phyloP scores from a whole-genome alignment of 495 filamentous ascomycete species.

The Penicillium cinerascens region DNA sequence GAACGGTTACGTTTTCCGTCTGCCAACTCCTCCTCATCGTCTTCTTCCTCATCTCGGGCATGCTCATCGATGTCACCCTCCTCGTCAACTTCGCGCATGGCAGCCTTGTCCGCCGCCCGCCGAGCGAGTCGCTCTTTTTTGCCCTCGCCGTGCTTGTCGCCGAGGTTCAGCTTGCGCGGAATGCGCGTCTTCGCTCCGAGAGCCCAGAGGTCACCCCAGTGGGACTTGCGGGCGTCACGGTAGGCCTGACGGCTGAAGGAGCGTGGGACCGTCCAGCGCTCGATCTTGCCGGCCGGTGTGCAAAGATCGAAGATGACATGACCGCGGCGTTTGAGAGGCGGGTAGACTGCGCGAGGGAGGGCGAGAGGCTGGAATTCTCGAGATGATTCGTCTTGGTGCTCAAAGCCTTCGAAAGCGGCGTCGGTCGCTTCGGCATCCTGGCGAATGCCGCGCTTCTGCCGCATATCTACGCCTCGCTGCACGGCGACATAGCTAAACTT shows the following conservation, averaged over 20 bases:
- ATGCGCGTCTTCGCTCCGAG: conserved; percentile 87
- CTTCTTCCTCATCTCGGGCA: conserved; percentile 26
- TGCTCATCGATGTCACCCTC: conserved; percentile 15
- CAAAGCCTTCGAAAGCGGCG: conserved; percentile 50
- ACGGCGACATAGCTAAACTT: conserved; percentile 85
- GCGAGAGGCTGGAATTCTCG: conserved; percentile 54
- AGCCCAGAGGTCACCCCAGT: conserved; percentile 95
- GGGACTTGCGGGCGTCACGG: conserved; percentile 83
- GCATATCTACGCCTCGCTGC: conserved; percentile 66
- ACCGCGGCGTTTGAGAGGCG: conserved; percentile 79
- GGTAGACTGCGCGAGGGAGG: conserved; percentile 72
- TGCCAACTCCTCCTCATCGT: conserved; percentile 8
- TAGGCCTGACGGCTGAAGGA: conserved; percentile 77
- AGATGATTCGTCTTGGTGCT: conserved; percentile 23
- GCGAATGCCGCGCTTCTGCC: conserved; percentile 34
- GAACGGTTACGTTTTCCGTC: conserved; percentile 1
- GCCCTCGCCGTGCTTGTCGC: conserved; percentile 54
- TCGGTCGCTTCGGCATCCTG: conserved; percentile 45
- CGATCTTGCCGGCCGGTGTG: conserved; percentile 79
- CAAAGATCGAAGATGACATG: conserved; percentile 90
- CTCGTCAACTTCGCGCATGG: conserved; percentile 22
- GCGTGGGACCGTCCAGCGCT: conserved; percentile 88
- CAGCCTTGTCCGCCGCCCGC: conserved; percentile 30
- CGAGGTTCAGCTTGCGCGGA: conserved; percentile 56
- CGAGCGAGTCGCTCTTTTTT: conserved; percentile 45